Evolutionary conservation across 2,329 filamentous ascomycete genomes (phyloP), one percentile per base, ranked within the genome.

Genomic region (Pyrenophora tritici-repentis): DNA sequence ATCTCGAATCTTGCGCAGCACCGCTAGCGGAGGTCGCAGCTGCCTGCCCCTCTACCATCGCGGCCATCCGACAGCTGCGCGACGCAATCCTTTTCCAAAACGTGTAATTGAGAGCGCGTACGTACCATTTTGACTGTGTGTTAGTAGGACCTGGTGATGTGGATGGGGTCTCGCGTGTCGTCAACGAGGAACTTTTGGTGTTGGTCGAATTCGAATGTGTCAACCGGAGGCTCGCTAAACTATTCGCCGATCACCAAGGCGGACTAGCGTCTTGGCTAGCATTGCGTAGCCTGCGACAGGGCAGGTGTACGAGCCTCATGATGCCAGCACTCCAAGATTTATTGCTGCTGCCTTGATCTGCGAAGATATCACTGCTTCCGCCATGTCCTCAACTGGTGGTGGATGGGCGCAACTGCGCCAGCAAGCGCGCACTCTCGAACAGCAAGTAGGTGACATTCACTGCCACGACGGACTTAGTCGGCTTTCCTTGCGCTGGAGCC

Each of bases 341-440:
- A 51, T 50, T 47, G 37, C 22, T 51, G 39, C 47, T 50, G 53
- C 47, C 46, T 59, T 24, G 6, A 14, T 26, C 14, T 42, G 39
- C 34, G 7, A 31, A 32, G 32, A 29, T 4, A 26, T 37, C 38
- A 26, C 16, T 20, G 8, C 22, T 42, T 45, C 40, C 37, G 49
- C 55, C 35, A 75, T 75, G 73, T 70, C 73, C 44, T 73, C 73
- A 7, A 75, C 72, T 17, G 73, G 71, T 24, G 73, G 70, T 33
- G 73, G 91, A 77, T 99, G 94, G 94, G 87, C 91, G 68, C 91
- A 97, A 78, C 83, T 97, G 63, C 89, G 94, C 66, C 91, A 97
- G 73, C 93, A 97, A 77, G 90, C 91, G 55, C 84, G 94, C 66
- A 85, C 86, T 37, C 81, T 97, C 56, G 94, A 99, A 75, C 90